Conservation (phyloP, 1,284 basidiomycete species). For the Ustilago trichophora region DNA sequence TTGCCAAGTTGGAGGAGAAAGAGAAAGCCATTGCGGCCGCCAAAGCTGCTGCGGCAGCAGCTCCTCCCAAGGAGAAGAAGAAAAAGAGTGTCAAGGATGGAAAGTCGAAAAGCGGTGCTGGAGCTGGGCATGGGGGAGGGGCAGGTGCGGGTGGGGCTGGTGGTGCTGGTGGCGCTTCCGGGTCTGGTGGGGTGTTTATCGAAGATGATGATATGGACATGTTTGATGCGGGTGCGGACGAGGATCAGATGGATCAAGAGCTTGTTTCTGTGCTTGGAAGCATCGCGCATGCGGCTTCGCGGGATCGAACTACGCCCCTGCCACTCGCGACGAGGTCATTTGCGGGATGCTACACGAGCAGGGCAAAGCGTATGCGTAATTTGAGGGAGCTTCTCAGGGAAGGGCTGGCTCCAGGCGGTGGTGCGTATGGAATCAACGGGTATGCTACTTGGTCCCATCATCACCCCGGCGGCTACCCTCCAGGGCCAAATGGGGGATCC, state of each 20-base stretch:
- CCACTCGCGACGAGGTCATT: constrained; percentile 55
- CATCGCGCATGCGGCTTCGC: constrained; percentile 42
- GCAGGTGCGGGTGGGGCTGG: constrained; percentile 5
- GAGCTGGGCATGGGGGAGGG: background rate
- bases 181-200: constrained; percentile 26
- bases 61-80: constrained; percentile 58
- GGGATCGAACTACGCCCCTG: constrained; percentile 53
- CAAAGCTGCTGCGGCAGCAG: constrained; percentile 46
- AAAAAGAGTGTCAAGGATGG: constrained; percentile 45
- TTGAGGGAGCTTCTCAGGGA: constrained; percentile 53
- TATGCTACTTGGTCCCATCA: constrained; percentile 36
- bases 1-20: constrained; percentile 81
- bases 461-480: background rate
- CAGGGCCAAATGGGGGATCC: background rate
- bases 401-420: constrained; percentile 45
- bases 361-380: constrained; percentile 53
- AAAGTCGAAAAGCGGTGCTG: constrained; percentile 15
- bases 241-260: constrained; percentile 60
- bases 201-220: constrained; percentile 58
- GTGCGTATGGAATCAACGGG: constrained; percentile 44
- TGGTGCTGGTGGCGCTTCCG: no score
- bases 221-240: constrained; percentile 50
- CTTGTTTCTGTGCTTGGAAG: constrained; percentile 40
- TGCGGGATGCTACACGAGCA: constrained; percentile 53
- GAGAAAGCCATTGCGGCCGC: constrained; percentile 60